Base-by-base conservation (phyloP, 352 stramenopile genomes). In the Globisporangium uncinulatum region DNA sequence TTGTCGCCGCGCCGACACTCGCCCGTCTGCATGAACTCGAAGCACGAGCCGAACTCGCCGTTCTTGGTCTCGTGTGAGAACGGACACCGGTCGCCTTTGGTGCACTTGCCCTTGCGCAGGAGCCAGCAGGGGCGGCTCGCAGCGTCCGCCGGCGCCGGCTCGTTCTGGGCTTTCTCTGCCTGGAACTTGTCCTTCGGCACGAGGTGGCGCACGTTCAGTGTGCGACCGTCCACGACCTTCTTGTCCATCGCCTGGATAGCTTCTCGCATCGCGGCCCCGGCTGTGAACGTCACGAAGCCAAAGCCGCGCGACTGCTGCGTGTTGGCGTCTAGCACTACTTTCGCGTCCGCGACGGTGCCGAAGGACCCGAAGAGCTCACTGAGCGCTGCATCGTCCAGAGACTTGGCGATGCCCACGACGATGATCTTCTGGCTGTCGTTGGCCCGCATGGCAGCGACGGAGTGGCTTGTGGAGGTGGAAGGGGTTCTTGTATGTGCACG, bases 341-440 rank as follows among this genome's bases (percentile, higher is more conserved):
- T 92, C 50, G 83, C 74, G 19, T 92, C 78, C 1, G 71, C 80
- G 5, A 94, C 76, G 17, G 68, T 73, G 42, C 84, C 84, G 62
- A 89, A 92, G 29, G 70, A 56, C 24, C 66, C 70, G 64, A 94
- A 94, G n/a, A 94, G 66, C 29, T 89, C 82, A 19, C 62, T 73
- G 15, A 94, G 62, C 32, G 66, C 74, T 9, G 70, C 68, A 50
- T 92, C 82, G 51, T 92, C 80, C 47, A 92, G 46, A 1, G 69
- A 86, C 71, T 89, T 89, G 50, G 79, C 65, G 52, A 94, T 85
- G 31, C 83, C 81, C 47, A 89, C 80, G 31, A 89, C 80, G 68
- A 94, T 89, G 45, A 94, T 69, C 80, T 94, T 94, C 65, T 88
- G 80, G 51, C 71, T 87, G 66, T 90, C 81, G 60, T 92, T 90